Conservation (phyloP, 1,284 basidiomycete genomes). For the Caloboletus firmus region DNA sequence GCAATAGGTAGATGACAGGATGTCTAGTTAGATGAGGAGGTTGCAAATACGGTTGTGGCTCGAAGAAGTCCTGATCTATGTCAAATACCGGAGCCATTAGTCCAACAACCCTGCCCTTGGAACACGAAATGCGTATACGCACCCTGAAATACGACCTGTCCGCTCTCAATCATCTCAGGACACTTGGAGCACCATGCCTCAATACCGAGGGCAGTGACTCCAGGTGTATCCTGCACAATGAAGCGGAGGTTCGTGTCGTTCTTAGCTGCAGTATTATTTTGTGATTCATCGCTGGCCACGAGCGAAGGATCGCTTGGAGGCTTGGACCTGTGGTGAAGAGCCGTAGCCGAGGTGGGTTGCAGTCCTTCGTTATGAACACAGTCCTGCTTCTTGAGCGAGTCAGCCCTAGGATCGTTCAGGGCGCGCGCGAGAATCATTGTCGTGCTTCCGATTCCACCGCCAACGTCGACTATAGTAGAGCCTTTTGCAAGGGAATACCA, state of each 20-base stretch:
- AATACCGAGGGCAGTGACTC: slow-evolving; percentile 61
- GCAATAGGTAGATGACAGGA: slow-evolving; percentile 64
- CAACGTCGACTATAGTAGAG: slow-evolving; percentile 68
- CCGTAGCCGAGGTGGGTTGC: neutral
- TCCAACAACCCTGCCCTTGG: neutral
- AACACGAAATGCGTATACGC: slow-evolving; percentile 3
- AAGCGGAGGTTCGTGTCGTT: slow-evolving; percentile 37
- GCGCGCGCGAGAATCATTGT: slow-evolving; percentile 63
- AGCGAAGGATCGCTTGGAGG: slow-evolving; percentile 2
- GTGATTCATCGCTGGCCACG: neutral
- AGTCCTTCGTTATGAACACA: neutral
- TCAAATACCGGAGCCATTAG: neutral
- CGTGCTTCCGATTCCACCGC: slow-evolving; percentile 74
- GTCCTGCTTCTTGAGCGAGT: slow-evolving; percentile 1
- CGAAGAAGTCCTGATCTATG: slow-evolving; percentile 70
- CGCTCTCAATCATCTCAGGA: slow-evolving; percentile 58
- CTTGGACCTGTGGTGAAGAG: neutral
- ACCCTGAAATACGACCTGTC: slow-evolving; percentile 61
- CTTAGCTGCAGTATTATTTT: neutral
- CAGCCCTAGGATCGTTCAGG: slow-evolving; percentile 33
- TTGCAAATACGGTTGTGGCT: slow-evolving; percentile 49
- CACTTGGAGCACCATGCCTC: slow-evolving; percentile 63
- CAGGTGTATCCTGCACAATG: slow-evolving; percentile 67
- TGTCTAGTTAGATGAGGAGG: slow-evolving; percentile 35
- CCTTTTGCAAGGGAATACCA: slow-evolving; percentile 58